Conservation (phyloP, 2,329 filamentous ascomycete species). For the Pyricularia pennisetigena region DNA sequence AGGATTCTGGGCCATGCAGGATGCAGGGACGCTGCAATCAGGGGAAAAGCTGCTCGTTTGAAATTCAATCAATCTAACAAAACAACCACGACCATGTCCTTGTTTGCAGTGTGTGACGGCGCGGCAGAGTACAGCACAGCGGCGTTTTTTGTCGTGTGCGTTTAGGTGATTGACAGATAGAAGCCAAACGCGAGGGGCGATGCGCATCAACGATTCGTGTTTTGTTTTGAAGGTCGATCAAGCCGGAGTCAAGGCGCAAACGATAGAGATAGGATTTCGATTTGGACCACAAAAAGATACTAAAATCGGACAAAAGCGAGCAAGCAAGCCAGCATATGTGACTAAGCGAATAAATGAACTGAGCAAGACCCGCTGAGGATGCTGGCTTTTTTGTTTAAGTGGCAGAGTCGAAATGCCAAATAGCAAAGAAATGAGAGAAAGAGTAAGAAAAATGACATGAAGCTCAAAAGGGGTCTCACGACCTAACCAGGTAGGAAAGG, state of each 20-base stretch:
- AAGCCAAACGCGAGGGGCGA: background rate
- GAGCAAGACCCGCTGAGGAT: background rate
- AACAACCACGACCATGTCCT: background rate
- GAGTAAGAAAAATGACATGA: background rate
- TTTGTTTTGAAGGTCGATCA: background rate
- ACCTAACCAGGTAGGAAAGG: background rate
- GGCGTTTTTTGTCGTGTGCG: background rate
- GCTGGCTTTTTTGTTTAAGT: background rate
- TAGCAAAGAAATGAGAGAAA: background rate
- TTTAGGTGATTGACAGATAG: background rate
- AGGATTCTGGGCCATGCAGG: conserved; percentile 5
- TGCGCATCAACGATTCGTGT: background rate
- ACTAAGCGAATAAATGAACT: background rate
- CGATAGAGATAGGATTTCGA: background rate
- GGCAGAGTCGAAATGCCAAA: background rate
- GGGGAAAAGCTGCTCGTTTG: background rate
- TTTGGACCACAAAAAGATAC: background rate
- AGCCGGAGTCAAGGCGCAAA: background rate
- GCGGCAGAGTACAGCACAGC: background rate
- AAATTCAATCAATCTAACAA: background rate
- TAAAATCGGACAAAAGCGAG: background rate
- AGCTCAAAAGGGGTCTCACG: background rate
- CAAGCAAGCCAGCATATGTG: background rate
- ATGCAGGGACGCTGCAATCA: background rate
- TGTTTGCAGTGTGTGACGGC: background rate